Evolutionary conservation across 495 filamentous ascomycete species (phyloP).

Genomic region (Penicillium bovifimosum): DNA sequence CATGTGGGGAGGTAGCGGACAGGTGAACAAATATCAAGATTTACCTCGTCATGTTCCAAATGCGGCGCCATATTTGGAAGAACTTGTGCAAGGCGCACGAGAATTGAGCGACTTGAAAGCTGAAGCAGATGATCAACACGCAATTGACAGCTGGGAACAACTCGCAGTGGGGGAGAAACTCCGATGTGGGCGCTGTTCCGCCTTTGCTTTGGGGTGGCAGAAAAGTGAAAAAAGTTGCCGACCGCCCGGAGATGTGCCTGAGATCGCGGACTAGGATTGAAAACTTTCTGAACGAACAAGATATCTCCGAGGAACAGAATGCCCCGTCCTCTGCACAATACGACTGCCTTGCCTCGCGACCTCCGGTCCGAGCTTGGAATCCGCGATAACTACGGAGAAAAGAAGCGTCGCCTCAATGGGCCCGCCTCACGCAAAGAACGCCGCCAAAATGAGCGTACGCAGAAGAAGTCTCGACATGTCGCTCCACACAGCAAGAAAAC

Average conservation of each 20-base stretch:
- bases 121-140: conserved; percentile 16
- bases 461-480: conserved; percentile 47
- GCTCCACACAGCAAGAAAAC: conserved; percentile 13
- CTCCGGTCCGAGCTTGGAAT: conserved; percentile 56
- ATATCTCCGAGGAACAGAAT: conserved; percentile 20
- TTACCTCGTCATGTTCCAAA: conserved; percentile 71
- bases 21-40: not conserved
- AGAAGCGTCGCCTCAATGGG: conserved; percentile 36
- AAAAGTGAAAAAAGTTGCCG: conserved; percentile 21
- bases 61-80: conserved; percentile 47
- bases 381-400: conserved; percentile 35
- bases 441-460: conserved; percentile 50
- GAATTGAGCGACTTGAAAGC: conserved; percentile 12
- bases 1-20: conserved; percentile 3
- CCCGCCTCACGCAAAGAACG: conserved; percentile 54
- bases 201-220: conserved; percentile 18
- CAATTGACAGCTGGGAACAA: conserved; percentile 10
- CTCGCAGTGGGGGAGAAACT: conserved; percentile 21
- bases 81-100: conserved; percentile 1
- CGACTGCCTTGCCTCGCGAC: conserved; percentile 57
- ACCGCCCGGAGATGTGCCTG: conserved; percentile 11
- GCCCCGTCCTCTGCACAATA: conserved; percentile 45
- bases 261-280: not conserved
- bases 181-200: conserved; percentile 23
- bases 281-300: not conserved